These are phyloP conservation scores for Striga hermonthica DNA, from an alignment of 305 asterid species.

Conservation along the genomic window DNA sequence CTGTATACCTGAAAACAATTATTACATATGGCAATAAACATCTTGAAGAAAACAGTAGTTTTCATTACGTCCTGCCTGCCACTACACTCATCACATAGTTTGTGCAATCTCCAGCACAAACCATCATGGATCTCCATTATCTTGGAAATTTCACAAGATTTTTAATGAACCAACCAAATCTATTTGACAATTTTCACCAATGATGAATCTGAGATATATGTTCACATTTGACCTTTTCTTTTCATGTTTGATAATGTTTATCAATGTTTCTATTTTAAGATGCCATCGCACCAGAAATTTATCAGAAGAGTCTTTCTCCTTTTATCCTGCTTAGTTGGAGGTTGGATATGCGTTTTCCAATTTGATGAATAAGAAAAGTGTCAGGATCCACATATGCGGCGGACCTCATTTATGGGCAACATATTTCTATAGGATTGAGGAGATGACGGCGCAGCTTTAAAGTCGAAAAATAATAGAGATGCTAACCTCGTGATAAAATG, in stretches of 20 bases:
- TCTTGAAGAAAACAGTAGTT: slow-evolving; percentile 22
- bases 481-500: not conserved
- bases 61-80: slow-evolving; percentile 7
- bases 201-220: slow-evolving; percentile 2
- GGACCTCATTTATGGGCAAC: slow-evolving; percentile 2
- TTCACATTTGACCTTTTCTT: not conserved
- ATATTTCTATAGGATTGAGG: slow-evolving; percentile 2
- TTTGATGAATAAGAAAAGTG: slow-evolving; percentile 3
- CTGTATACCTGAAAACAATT: slow-evolving; percentile 75
- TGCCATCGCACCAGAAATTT: not conserved
- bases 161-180: slow-evolving; percentile 1
- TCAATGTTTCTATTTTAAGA: not conserved
- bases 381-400: not conserved
- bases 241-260: not conserved
- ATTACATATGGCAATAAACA: slow-evolving; percentile 24
- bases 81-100: slow-evolving; percentile 2
- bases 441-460: not conserved
- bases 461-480: slow-evolving; percentile 5
- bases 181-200: slow-evolving; percentile 14
- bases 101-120: slow-evolving; percentile 13
- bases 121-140: slow-evolving; percentile 1
- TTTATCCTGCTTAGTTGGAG: slow-evolving; percentile 18
- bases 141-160: not conserved
- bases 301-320: not conserved
- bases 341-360: not conserved